These are phyloP conservation scores for Fusarium globosum DNA, from an alignment of 2,329 filamentous ascomycete genomes.

Conservation along the genomic window DNA sequence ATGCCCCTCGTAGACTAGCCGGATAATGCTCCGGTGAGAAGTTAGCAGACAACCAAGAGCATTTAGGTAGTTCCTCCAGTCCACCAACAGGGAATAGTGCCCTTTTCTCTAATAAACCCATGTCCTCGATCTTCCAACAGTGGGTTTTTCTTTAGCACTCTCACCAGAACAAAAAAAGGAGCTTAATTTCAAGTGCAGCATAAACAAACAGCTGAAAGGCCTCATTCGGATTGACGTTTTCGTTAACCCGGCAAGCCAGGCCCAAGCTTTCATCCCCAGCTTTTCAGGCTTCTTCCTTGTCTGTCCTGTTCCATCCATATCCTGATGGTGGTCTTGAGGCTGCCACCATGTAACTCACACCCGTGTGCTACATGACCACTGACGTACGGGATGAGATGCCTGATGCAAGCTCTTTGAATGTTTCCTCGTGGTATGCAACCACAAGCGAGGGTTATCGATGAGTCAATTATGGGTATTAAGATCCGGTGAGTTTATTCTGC, in stretches of 20 bases:
- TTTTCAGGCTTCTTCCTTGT: conserved; percentile 30
- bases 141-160: conserved; percentile 15
- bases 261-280: conserved; percentile 31
- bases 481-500: neutral
- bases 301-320: neutral
- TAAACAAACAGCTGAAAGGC: conserved; percentile 11
- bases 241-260: conserved; percentile 2
- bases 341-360: conserved; percentile 24
- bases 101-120: conserved; percentile 20
- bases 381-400: conserved; percentile 30
- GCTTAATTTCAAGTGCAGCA: conserved; percentile 11
- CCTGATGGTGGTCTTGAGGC: conserved; percentile 2
- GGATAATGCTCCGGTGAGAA: neutral
- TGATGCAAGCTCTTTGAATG: conserved; percentile 29
- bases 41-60: neutral
- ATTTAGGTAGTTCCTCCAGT: conserved; percentile 5
- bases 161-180: conserved; percentile 9
- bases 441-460: neutral
- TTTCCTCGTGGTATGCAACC: conserved; percentile 16
- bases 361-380: conserved; percentile 21
- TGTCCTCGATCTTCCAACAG: conserved; percentile 23
- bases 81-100: conserved; percentile 28
- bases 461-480: neutral
- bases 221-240: conserved; percentile 1
- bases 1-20: neutral